Evolutionary conservation across 805 yeast genomes (phyloP).

Genomic region (Maudiozyma bulderi): DNA sequence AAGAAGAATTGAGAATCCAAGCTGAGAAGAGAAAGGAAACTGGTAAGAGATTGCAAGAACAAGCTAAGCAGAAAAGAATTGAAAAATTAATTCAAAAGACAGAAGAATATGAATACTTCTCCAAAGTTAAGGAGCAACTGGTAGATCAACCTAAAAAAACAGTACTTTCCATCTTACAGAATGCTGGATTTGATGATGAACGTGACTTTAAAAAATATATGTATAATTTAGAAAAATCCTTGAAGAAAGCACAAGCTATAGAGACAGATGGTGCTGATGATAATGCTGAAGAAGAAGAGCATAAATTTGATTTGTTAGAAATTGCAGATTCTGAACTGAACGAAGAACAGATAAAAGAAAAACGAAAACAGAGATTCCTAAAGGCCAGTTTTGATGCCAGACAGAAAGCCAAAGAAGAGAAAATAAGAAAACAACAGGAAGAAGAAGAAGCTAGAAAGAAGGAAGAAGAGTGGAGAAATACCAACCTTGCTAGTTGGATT

Average conservation of each 20-base stretch:
- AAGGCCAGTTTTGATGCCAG: constrained; percentile 88
- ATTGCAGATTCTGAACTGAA: constrained; percentile 75
- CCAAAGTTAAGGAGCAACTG: constrained; percentile 45
- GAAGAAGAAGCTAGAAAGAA: constrained; percentile 50
- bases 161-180: constrained; percentile 44
- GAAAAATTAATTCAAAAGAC: constrained; percentile 77
- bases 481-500: constrained; percentile 74
- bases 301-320: constrained; percentile 62
- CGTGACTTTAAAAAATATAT: constrained; percentile 61
- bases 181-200: constrained; percentile 73
- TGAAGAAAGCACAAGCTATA: constrained; percentile 56
- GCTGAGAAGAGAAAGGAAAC: constrained; percentile 76
- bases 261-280: constrained; percentile 55
- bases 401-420: constrained; percentile 69
- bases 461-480: constrained; percentile 69
- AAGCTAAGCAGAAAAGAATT: constrained; percentile 73
- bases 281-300: constrained; percentile 36
- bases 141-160: constrained; percentile 43
- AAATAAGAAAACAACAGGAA: constrained; percentile 52
- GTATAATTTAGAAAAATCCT: constrained; percentile 51
- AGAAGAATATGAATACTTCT: constrained; percentile 66
- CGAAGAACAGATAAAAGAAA: constrained; percentile 76
- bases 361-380: constrained; percentile 70
- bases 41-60: constrained; percentile 84
- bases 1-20: constrained; percentile 69